Evolutionary conservation across 2,329 filamentous ascomycete species (phyloP).

Genomic region (Tolypocladium pustulatum): DNA sequence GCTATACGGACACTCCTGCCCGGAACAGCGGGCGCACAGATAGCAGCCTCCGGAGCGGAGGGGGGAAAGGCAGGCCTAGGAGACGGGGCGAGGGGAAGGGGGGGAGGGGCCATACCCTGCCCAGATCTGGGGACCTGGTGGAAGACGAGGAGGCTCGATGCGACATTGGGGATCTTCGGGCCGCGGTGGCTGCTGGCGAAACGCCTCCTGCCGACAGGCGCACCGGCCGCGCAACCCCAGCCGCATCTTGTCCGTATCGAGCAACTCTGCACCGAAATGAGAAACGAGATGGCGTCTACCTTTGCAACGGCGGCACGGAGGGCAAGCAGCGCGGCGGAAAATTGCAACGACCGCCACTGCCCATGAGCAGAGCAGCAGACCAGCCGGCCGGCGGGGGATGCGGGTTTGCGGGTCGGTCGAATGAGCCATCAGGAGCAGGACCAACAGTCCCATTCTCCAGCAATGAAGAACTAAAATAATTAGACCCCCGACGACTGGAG

Average conservation of each 20-base stretch:
- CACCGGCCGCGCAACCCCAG: not conserved
- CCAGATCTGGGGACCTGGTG: not conserved
- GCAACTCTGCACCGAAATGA: not conserved
- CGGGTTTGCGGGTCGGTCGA: not conserved
- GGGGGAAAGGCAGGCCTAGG: not conserved
- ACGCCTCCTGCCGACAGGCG: not conserved
- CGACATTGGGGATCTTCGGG: not conserved
- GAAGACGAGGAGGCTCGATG: not conserved
- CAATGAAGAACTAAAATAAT: not conserved
- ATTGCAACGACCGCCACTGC: not conserved
- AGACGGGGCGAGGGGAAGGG: not conserved
- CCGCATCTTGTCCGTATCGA: not conserved
- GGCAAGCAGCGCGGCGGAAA: not conserved
- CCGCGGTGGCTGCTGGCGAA: not conserved
- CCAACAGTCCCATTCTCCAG: not conserved
- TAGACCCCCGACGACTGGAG: not conserved
- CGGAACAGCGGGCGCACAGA: not conserved
- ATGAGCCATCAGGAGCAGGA: not conserved
- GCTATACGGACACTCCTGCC: not conserved
- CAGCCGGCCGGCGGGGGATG: not conserved
- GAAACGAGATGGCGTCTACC: not conserved
- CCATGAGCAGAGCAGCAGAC: not conserved
- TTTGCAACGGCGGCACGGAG: not conserved
- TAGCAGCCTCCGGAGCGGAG: not conserved
- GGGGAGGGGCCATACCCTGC: not conserved